Evolutionary conservation across 2,329 filamentous ascomycete species (phyloP), one percentile per base, ranked within the genome.

Genomic region (Stenocarpella maydis): DNA sequence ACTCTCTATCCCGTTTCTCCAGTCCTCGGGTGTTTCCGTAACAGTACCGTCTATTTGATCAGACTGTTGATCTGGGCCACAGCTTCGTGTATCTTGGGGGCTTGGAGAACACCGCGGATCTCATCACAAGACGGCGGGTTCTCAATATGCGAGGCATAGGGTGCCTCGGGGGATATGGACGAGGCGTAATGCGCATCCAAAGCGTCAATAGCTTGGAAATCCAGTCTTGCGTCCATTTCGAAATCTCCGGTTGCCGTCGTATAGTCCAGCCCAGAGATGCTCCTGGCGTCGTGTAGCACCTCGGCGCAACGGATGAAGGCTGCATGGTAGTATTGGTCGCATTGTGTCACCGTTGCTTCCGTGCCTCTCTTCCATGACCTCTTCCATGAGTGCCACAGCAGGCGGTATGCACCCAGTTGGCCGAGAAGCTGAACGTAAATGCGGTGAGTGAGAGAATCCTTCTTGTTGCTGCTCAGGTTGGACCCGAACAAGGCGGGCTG

Each of bases 341-440:
- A 31, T 15, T 39, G 39, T n/a, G 24, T 34, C 31, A 26, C 49
- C 26, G 9, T 26, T 4, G 19, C 12, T 17, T 47, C 41, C 15
- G 19, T 17, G 9, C 34, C 39, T 15, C 21, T 34, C 34, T 39
- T 69, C 67, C 64, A 64, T 8, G 65, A 41, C 19, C 26, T 34
- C 34, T 39, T 69, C 67, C 64, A 64, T 9, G 63, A 41, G 24
- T 72, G 66, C 71, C 70, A 69, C 43, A 72, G 28, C 17, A 72
- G 60, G 34, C 71, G 67, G 26, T 68, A 31, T 12, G 71, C 71
- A 49, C 75, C 75, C 5, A 76, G 70, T 43, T 75, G 72, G 8
- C 70, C 75, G 26, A 75, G 63, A 2, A 74, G 37, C 3, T 45
- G 45, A 10, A 68, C 45, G 41, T 72, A 74, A 7, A 63, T 39